phyloP scores from a whole-genome alignment of 805 yeast genomes.

The Candida berthetii region DNA sequence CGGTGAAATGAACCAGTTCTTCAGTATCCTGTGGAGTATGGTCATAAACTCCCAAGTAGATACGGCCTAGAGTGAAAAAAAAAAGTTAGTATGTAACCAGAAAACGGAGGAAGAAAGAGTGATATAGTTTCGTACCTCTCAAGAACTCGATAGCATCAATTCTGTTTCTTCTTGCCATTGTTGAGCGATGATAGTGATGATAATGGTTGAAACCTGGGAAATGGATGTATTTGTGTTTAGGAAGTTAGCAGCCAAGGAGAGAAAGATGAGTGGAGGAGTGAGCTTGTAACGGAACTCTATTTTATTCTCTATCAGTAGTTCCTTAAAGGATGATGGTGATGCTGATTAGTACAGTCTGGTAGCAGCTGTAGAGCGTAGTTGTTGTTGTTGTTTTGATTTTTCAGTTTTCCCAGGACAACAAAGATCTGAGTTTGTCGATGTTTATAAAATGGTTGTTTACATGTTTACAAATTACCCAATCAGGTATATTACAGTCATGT shows the following conservation, averaged over 20 bases:
- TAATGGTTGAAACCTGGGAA: not conserved
- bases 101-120: not conserved
- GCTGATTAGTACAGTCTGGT: too few relatives aligned
- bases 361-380: not conserved
- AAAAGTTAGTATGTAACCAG: not conserved
- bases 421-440: not conserved
- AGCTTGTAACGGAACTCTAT: too few relatives aligned
- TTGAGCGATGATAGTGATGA: not conserved
- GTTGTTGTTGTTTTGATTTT: not conserved
- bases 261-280: too few relatives aligned
- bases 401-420: too few relatives aligned
- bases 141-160: slow-evolving; percentile 2
- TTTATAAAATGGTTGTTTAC: not conserved
- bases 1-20: slow-evolving; percentile 78
- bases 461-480: not conserved
- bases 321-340: too few relatives aligned
- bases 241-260: too few relatives aligned
- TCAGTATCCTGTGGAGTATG: slow-evolving; percentile 69
- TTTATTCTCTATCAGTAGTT: too few relatives aligned
- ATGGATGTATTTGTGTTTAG: too few relatives aligned
- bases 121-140: not conserved
- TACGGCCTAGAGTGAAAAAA: slow-evolving; percentile 38
- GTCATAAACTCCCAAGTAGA: slow-evolving; percentile 89
- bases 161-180: not conserved
- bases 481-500: not conserved